Evolutionary conservation across 805 yeast genomes (phyloP).

Genomic region (Candida sonorensis): DNA sequence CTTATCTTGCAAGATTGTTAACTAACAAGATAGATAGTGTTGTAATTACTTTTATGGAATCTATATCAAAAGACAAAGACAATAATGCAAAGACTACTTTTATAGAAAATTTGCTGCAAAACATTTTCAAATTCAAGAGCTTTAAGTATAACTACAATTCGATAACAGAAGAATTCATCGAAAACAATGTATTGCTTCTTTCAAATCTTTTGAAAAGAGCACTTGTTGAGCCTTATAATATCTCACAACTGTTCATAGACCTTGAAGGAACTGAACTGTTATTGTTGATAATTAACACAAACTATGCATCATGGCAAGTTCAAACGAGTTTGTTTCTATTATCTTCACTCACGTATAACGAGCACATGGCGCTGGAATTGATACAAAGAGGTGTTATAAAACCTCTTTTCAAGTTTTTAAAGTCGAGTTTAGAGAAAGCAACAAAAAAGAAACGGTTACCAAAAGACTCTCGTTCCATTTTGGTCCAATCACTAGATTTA

Average conservation of each 20-base stretch:
- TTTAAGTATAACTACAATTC: not conserved
- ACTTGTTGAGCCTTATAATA: not conserved
- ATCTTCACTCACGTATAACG: constrained; percentile 3
- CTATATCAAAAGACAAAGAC: not conserved
- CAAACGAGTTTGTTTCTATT: constrained; percentile 7
- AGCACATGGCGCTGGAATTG: constrained; percentile 2
- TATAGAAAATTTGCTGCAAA: constrained; percentile 8
- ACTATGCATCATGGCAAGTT: constrained; percentile 12
- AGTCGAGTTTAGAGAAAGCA: not conserved
- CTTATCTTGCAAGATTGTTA: constrained; percentile 9
- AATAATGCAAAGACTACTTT: constrained; percentile 2
- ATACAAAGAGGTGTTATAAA: constrained; percentile 10
- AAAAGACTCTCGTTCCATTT: constrained; percentile 1
- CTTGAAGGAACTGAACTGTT: constrained; percentile 14
- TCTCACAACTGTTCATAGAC: constrained; percentile 2
- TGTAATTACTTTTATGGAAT: constrained; percentile 1
- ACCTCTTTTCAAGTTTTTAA: constrained; percentile 10
- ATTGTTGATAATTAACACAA: constrained; percentile 7
- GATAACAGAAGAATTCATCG: constrained; percentile 10
- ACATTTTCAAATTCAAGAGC: constrained; percentile 8
- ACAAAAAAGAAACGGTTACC: not conserved
- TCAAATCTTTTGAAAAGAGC: constrained; percentile 4
- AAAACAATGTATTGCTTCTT: constrained; percentile 10
- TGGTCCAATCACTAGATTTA: constrained; percentile 4
- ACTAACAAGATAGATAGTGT: not conserved